Evolutionary conservation across 108 stramenopile species (phyloP), one percentile per base, ranked within the genome.

Genomic region (Pseudonitzschia pungens): DNA sequence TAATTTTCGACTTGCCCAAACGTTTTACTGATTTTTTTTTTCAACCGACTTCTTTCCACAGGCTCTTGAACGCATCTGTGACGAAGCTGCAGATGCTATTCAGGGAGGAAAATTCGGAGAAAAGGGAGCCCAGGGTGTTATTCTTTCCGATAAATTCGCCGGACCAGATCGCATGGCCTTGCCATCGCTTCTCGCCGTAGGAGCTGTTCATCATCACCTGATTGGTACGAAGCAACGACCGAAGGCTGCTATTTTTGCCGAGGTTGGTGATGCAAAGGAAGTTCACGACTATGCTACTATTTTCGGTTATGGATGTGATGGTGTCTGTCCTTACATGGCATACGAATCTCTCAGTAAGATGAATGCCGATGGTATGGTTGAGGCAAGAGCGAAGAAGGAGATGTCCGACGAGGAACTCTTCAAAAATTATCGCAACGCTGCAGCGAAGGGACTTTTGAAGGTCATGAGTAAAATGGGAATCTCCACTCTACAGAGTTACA

Each of bases 401-500:
- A 83, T 88, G 62, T 83, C 88, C 31, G 93, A 97, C 69, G 92
- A 92, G 21, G 94, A 96, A 66, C 71, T 92, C 42, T 91, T 96
- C 83, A 81, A 79, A 33, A 93, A 94, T 71, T 99, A 99, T 83
- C 86, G 98, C 66, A 97, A 97, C 85, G 93, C 96, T 32, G 88
- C 94, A 33, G 95, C 87, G 32, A 97, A 97, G 81, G 98, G 98
- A 72, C 81, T 99, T 73, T 72, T 97, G 69, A 97, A 97, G 85
- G 95, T 96, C 55, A 97, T 97, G 97, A 91, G 89, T 65, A 97
- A 97, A 72, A 97, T 97, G 96, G 97, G 97, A 22, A 96, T 97
- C 70, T 94, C 93, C 12, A 97, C 97, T 18, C 82, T 97, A 28
- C 95, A 97, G 74, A 94, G 93, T 80, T 97, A 97, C 87, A 96